Evolutionary conservation across 257 asterid genomes (phyloP).

Genomic region (Primulina eburnea): DNA sequence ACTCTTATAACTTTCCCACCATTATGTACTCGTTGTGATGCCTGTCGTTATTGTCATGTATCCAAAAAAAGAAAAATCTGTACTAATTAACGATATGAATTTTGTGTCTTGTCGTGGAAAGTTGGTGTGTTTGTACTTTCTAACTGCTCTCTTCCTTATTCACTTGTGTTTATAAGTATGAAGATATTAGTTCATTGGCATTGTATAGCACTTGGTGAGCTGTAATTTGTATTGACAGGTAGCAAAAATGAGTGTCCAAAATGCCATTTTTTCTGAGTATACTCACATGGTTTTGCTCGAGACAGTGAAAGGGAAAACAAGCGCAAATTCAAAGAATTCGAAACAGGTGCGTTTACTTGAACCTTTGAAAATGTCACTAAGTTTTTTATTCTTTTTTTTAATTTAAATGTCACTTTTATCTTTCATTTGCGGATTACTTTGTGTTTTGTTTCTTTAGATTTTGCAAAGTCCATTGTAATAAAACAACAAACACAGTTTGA

Average conservation of each 20-base stretch:
- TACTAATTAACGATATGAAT: not conserved
- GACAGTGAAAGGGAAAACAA: conserved; percentile 38
- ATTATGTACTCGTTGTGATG: too few relatives aligned
- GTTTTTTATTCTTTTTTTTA: too few relatives aligned
- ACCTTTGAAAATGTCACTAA: conserved; percentile 13
- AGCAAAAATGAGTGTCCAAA: conserved; percentile 61
- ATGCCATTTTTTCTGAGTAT: conserved; percentile 58
- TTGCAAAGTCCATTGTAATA: not conserved
- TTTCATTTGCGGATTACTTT: not conserved
- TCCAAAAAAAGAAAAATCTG: too few relatives aligned
- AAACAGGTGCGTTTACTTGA: conserved; percentile 42
- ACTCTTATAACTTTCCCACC: too few relatives aligned
- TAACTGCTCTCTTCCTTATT: conserved; percentile 1
- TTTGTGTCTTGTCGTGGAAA: not conserved
- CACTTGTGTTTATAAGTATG: not conserved
- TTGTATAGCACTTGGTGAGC: conserved; percentile 14
- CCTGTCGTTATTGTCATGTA: too few relatives aligned
- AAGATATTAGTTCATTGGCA: not conserved
- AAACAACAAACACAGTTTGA: not conserved
- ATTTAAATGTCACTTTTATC: not conserved
- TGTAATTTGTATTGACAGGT: conserved; percentile 46
- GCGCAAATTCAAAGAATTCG: conserved; percentile 30
- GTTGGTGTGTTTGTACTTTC: not conserved
- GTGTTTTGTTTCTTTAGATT: not conserved
- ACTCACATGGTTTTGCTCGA: conserved; percentile 59